Base-by-base conservation (phyloP, 225 moss, liverwort and hornwort species). In the Sphagnum tenellum region DNA sequence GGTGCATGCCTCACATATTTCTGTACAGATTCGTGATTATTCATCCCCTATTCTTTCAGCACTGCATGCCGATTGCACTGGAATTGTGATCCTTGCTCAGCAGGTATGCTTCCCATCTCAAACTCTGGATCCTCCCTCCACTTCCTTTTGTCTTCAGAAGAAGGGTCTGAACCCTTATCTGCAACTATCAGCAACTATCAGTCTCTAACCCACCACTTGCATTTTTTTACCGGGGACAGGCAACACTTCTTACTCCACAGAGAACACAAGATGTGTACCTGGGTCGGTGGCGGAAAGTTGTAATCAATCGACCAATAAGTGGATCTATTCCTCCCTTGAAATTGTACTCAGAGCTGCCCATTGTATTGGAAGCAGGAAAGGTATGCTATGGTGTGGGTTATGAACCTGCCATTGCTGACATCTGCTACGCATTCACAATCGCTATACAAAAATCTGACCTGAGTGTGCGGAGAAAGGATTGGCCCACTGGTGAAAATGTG, bases 341-440 rank as follows among this genome's bases (percentile, higher is more conserved):
- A 50, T 89, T 86, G 50, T 96, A 92, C 70, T 89, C 89, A 57
- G 85, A 89, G 65, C 82, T 96, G 52, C 79, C 83, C 73, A 76
- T 96, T 63, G 84, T 88, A 75, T 74, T 89, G 57, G 88, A 92
- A 61, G 74, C 73, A 61, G 92, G 80, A 45, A 77, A 78, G 62
- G 65, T 96, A 63, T 86, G 86, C 52, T 96, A 89, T 44, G 86
- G 95, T 60, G 95, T 96, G n/a, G 95, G 95, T 46, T 82, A 89
- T 73, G 95, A 96, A 86, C 95, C 95, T 44, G 88, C 86, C 47
- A 80, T 96, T 75, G 89, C 95, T 52, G 95, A 96, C 78, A 71
- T 92, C 71, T 89, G 82, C 71, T 96, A 88, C 75, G 95, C 95
- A 54, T 88, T 96, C 67, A 76, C 77, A 60, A 73, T 85, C 49